Conservation (phyloP, 805 yeast species). For the Ogataea corticis region DNA sequence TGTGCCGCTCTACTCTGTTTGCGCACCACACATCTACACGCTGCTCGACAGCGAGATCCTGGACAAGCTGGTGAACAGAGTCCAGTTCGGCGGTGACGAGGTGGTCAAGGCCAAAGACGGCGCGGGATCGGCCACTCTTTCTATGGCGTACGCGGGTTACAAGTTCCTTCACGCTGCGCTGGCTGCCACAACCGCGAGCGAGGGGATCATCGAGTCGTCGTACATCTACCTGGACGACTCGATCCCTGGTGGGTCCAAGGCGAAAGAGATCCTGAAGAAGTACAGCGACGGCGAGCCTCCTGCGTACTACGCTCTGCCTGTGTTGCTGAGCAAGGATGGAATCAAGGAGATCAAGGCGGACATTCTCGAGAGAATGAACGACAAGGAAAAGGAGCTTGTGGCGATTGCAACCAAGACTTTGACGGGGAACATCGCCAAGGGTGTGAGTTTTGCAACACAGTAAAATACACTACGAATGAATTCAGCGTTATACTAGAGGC, state of each 20-base stretch:
- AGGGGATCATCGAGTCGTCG: conserved; percentile 64
- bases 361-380: conserved; percentile 48
- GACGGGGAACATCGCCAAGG: conserved; percentile 57
- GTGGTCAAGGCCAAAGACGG: conserved; percentile 95
- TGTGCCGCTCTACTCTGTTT: conserved; percentile 67
- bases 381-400: conserved; percentile 56
- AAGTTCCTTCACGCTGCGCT: conserved; percentile 65
- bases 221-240: conserved; percentile 55
- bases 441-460: conserved; percentile 34
- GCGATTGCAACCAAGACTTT: conserved; percentile 55
- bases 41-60: conserved; percentile 37
- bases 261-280: conserved; percentile 42
- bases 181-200: conserved; percentile 63
- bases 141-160: conserved; percentile 95
- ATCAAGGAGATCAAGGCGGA: conserved; percentile 55
- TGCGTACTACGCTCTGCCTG: conserved; percentile 64
- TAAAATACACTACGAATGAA: background rate
- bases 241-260: conserved; percentile 53
- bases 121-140: conserved; percentile 90
- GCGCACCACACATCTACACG: conserved; percentile 31
- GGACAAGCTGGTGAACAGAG: conserved; percentile 73
- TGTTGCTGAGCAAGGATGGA: conserved; percentile 54
- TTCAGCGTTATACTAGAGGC: too few relatives aligned
- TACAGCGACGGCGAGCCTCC: conserved; percentile 29
- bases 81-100: conserved; percentile 89